Conservation (phyloP, 768 basidiomycete species). For the Rhodotorula diobovata region DNA sequence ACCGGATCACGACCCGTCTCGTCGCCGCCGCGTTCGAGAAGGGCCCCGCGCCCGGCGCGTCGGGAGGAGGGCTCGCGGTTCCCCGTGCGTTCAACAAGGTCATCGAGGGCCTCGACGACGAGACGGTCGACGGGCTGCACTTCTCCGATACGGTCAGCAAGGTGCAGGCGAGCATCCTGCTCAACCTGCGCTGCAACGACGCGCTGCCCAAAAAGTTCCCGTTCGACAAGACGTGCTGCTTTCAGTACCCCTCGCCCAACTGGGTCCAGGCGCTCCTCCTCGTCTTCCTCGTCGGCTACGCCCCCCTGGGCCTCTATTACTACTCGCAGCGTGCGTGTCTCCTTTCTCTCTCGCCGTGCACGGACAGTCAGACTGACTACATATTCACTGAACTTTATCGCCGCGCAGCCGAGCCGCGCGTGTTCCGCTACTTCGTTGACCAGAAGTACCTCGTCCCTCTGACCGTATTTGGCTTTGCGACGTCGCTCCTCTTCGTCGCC, state of each 20-base stretch:
- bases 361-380: not conserved
- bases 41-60: conserved; percentile 21
- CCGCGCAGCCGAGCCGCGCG: conserved; percentile 35
- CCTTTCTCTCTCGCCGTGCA: not conserved
- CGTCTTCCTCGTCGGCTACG: conserved; percentile 53
- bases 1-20: conserved; percentile 62
- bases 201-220: conserved; percentile 58
- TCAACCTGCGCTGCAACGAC: conserved; percentile 78
- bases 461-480: conserved; percentile 61
- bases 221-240: conserved; percentile 71
- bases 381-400: not conserved
- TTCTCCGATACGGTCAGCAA: conserved; percentile 62
- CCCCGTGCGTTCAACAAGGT: conserved; percentile 77
- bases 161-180: conserved; percentile 68
- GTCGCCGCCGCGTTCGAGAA: conserved; percentile 45
- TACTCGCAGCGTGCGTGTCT: conserved; percentile 41
- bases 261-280: conserved; percentile 58
- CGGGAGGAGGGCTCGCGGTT: conserved; percentile 53
- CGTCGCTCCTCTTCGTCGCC: conserved; percentile 67
- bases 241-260: conserved; percentile 65
- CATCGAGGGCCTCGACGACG: conserved; percentile 51
- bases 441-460: conserved; percentile 53
- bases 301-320: conserved; percentile 54
- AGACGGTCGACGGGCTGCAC: conserved; percentile 82
- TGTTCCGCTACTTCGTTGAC: conserved; percentile 45